These are phyloP conservation scores for Gentiana macrophylla DNA, from an alignment of 257 asterid species.

Conservation along the genomic window DNA sequence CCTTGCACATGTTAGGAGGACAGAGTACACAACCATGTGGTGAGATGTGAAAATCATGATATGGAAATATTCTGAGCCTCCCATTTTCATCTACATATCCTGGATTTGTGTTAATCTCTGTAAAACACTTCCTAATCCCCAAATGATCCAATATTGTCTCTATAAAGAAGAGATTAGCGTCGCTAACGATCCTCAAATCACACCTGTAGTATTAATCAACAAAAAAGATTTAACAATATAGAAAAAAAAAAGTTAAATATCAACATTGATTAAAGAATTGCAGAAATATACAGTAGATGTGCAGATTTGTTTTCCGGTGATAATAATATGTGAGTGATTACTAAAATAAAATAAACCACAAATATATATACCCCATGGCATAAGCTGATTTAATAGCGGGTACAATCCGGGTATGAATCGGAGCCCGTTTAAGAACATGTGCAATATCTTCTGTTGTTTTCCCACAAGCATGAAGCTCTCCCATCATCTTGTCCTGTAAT, in stretches of 20 bases:
- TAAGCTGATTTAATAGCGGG: conserved; percentile 32
- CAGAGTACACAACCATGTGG: conserved; percentile 38
- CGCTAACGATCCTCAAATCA: conserved; percentile 83
- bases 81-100: conserved; percentile 54
- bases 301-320: no score
- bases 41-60: conserved; percentile 40
- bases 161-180: conserved; percentile 66
- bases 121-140: conserved; percentile 42
- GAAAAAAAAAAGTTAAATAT: background rate
- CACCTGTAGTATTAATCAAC: conserved; percentile 22
- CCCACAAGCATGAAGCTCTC: conserved; percentile 26
- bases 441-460: conserved; percentile 29
- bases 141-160: conserved; percentile 72
- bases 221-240: no score
- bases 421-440: conserved; percentile 26
- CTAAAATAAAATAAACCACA: no score
- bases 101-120: conserved; percentile 70
- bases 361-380: conserved; percentile 26
- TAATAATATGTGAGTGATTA: no score
- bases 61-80: conserved; percentile 54
- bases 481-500: conserved; percentile 33
- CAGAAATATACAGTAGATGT: no score
- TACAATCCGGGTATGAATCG: conserved; percentile 30
- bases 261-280: background rate
- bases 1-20: conserved; percentile 54